Evolutionary conservation across 1,284 basidiomycete species (phyloP).

Genomic region (Cutaneotrichosporon dermatis): DNA sequence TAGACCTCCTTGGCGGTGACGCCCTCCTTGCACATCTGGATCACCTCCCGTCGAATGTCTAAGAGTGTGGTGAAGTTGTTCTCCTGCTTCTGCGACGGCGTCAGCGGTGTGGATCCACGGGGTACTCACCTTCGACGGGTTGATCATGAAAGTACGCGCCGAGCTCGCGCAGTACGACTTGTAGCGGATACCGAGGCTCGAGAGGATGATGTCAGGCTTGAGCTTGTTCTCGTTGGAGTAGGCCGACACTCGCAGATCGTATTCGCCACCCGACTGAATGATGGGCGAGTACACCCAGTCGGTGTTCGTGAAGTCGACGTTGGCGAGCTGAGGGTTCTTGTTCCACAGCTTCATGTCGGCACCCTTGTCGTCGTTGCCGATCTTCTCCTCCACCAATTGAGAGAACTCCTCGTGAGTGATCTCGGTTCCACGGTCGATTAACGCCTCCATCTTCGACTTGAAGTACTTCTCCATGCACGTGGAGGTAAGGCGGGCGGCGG

Average conservation of each 20-base stretch:
- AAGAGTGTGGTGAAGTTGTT: slow-evolving; percentile 74
- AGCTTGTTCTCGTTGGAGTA: slow-evolving; percentile 79
- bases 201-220: slow-evolving; percentile 85
- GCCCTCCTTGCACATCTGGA: slow-evolving; percentile 77
- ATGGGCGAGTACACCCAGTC: slow-evolving; percentile 95
- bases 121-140: slow-evolving; percentile 62
- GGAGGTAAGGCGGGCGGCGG: slow-evolving; percentile 73
- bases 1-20: slow-evolving; percentile 73
- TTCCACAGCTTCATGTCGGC: slow-evolving; percentile 86
- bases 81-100: slow-evolving; percentile 65
- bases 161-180: slow-evolving; percentile 90
- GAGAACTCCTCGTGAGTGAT: slow-evolving; percentile 84
- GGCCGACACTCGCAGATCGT: slow-evolving; percentile 81
- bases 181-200: slow-evolving; percentile 85
- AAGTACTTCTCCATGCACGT: slow-evolving; percentile 82
- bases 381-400: slow-evolving; percentile 61
- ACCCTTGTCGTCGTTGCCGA: slow-evolving; percentile 80
- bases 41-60: slow-evolving; percentile 70
- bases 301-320: slow-evolving; percentile 77
- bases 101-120: too few relatives aligned
- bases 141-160: slow-evolving; percentile 89
- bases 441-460: slow-evolving; percentile 79
- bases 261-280: slow-evolving; percentile 88
- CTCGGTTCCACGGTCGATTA: slow-evolving; percentile 85
- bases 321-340: slow-evolving; percentile 64